Evolutionary conservation across 306 rosid genomes (phyloP), one percentile per base, ranked within the genome.

Genomic region (Canavalia gladiata): DNA sequence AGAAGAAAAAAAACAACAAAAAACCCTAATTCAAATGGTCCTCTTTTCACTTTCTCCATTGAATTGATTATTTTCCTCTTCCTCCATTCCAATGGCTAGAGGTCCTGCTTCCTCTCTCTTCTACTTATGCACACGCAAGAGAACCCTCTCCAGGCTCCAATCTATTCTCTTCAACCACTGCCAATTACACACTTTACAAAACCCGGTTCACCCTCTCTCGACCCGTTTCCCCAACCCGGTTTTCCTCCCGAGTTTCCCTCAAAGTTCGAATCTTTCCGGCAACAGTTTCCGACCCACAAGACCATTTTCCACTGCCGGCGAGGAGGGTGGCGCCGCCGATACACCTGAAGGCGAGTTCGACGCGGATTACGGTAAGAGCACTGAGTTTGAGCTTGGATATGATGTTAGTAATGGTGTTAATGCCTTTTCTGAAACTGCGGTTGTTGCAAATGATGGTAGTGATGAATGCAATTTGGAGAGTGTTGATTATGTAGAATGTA

Each of bases 81-180:
- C 49, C 42, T 72, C 66, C 7, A 62, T 72, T 83, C 47, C 70
- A 87, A 91, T 94, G 98, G 89, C 91, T 6, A 88, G 87, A 86
- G 92, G 90, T 57, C 77, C 86, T 71, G 85, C 86, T 63, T 75
- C 87, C 60, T 81, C 86, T 54, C 74, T 90, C 58, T 76, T 92
- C 57, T 74, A 88, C 69, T 13, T 80, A 47, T 88, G 49, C 78
- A 81, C 81, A 33, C 86, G 87, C 28, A 87, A 87, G 81, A 91
- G 82, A 78, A 59, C 59, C 82, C 63, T 78, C 52, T 85, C 88
- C 10, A 83, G 79, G 66, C 34, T 76, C 68, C 87, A 87, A 76
- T 29, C 70, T 62, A 67, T 89, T 65, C 68, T 88, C n/a, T 73
- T 77, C 37, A 63, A 52, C 74, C 60, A 73, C 8, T 52, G 49